Evolutionary conservation across 2,329 filamentous ascomycete species (phyloP), one percentile per base, ranked within the genome.

Genomic region (Colletotrichum horii): DNA sequence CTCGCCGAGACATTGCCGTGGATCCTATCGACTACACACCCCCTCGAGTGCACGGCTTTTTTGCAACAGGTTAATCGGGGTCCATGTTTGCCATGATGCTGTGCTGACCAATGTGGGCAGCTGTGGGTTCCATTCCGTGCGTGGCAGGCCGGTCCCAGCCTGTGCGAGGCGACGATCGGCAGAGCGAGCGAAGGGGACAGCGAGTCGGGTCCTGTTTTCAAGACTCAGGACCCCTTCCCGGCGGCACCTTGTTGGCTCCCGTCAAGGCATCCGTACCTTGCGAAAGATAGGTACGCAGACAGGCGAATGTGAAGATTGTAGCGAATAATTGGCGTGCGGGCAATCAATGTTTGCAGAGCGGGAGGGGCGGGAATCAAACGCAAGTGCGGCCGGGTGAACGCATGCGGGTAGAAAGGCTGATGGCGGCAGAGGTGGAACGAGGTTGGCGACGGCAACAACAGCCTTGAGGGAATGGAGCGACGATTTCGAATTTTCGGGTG

Each of bases 11-110:
- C n/a, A n/a, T n/a, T n/a, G n/a, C n/a, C n/a, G n/a, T n/a, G n/a
- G n/a, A n/a, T n/a, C n/a, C n/a, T n/a, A n/a, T n/a, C n/a, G n/a
- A n/a, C n/a, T n/a, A n/a, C n/a, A n/a, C n/a, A n/a, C n/a, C n/a
- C n/a, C n/a, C n/a, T n/a, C n/a, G n/a, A n/a, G n/a, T n/a, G n/a
- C n/a, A n/a, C n/a, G n/a, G n/a, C n/a, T n/a, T n/a, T n/a, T n/a
- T n/a, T n/a, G n/a, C n/a, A n/a, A n/a, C n/a, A n/a, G n/a, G n/a
- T n/a, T n/a, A n/a, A n/a, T n/a, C n/a, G n/a, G n/a, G n/a, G n/a
- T n/a, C 62, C 70, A 64, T 75, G 73, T 64, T 75, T 73, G 69
- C 73, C 69, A 72, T 73, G 28, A 73, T 60, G 70, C 38, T 65
- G 55, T 71, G 69, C 55, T 72, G 64, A 58, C 55, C 65, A 61